Base-by-base conservation (phyloP, 2,329 filamentous ascomycete genomes). In the Aureobasidium musti region DNA sequence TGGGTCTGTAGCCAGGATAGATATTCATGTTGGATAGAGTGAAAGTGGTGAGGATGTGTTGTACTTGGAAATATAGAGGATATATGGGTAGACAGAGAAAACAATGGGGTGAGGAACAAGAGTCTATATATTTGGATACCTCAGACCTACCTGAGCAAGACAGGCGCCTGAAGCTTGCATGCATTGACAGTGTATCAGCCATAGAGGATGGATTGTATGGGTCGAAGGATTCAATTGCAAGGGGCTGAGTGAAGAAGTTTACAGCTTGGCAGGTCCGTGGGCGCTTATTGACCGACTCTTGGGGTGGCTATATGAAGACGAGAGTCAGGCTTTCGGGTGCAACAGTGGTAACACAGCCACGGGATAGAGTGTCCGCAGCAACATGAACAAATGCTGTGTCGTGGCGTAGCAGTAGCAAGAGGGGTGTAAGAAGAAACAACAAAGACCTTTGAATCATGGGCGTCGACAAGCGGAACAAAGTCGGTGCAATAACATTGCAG, bases 141-240 rank as follows among this genome's bases (percentile, higher is more conserved):
- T 45, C 10, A 26, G 21, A 50, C 30, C n/a, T 50, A 50, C 43
- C 13, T 21, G 17, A 4, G 2, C 26, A 35, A 39, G 43, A 50
- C 19, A 39, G 30, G 8, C 3, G 33, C 21, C 59, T 63, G 35
- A 11, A 19, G 5, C n/a, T 37, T 30, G 33, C 43, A 50, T n/a
- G 59, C 59, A 63, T 50, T 49, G 59, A 63, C 59, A 17, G 5
- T n/a, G 41, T 50, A 17, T 45, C 39, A 59, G 43, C 23, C 57
- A 61, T 37, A 21, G 8, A 5, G 17, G 39, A n/a, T 59, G 39
- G 11, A 49, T 50, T 33, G n/a, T 26, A 61, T n/a, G 13, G 43
- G 5, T 6, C 43, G 43, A 61, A 50, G 57, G 57, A 61, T 35
- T 61, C 57, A 50, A 49, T 23, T 49, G 30, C 57, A 61, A 17